Evolutionary conservation across 2,329 filamentous ascomycete genomes (phyloP), one percentile per base, ranked within the genome.

Genomic region (Claviceps paspali): DNA sequence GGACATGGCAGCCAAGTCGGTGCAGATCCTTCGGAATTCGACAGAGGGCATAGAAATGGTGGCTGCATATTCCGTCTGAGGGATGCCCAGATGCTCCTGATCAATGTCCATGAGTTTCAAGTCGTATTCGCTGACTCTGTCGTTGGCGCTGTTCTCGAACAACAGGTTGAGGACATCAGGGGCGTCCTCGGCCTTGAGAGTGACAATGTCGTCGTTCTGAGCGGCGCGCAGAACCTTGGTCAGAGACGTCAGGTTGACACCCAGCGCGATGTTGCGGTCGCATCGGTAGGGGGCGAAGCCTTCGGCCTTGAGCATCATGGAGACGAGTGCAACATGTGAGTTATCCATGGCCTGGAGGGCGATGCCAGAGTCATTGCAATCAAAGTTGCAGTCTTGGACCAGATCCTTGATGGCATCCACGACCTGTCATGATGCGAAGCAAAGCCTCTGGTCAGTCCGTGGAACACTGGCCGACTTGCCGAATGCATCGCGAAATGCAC

Each of bases 61-160:
- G 33, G 91, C 82, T 28, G 86, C 82, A 56, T 98, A 98, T 54
- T 98, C 91, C n/a, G 92, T 98, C 52, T 98, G 88, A 12, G 91
- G 91, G 52, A 98, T 98, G 45, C 91, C 91, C 63, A 98, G 68
- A 62, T 98, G 91, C 72, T 98, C 91, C 68, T 98, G 92, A 64
- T 98, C 91, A 61, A 98, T 98, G 60, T 98, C 91, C 91, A 98
- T 98, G 59, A 98, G 78, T 73, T 98, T 98, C 64, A 98, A 82
- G 62, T 98, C 91, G 61, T 98, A 98, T 70, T 98, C 92, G 73
- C 84, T 93, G 56, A 98, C 75, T 48, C 91, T 75, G 63, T 98
- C 91, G 52, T 76, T 82, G 55, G 81, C 77, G 47, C 73, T 68
- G 68, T 78, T 93, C 76, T 98, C 92, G 57, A 98, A 98, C 50